Evolutionary conservation across 2,329 filamentous ascomycete genomes (phyloP).

Genomic region (Drechslerella coelobrocha): DNA sequence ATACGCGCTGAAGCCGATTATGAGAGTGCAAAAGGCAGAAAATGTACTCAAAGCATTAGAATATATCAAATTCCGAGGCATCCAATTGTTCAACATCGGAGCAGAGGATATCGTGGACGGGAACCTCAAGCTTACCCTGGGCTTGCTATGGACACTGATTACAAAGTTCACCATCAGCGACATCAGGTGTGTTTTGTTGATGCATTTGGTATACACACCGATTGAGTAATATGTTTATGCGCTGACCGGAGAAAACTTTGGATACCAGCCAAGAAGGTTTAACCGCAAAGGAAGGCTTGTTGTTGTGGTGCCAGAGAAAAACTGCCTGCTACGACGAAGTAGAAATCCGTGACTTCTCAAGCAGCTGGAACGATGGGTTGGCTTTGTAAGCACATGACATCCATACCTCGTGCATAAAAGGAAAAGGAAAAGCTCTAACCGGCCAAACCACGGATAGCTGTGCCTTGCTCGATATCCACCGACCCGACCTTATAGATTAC

Average conservation of each 20-base stretch:
- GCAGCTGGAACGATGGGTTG: constrained; percentile 95
- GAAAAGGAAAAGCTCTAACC: not conserved
- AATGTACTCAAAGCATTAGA: constrained; percentile 96
- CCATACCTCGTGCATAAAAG: constrained; percentile 4
- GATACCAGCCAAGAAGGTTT: constrained; percentile 76
- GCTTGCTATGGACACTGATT: constrained; percentile 98
- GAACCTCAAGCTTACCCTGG: constrained; percentile 95
- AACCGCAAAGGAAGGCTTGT: constrained; percentile 92
- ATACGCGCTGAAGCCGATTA: constrained; percentile 94
- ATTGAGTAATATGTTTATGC: not conserved
- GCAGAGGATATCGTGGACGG: constrained; percentile 98
- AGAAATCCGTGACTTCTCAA: constrained; percentile 90
- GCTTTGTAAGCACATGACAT: constrained; percentile 68
- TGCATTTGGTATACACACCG: not conserved
- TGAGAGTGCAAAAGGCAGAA: constrained; percentile 95
- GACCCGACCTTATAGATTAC: constrained; percentile 96
- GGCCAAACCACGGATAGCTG: constrained; percentile 62
- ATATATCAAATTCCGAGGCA: constrained; percentile 87
- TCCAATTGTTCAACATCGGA: constrained; percentile 98
- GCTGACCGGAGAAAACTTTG: constrained; percentile 10
- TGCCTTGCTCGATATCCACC: constrained; percentile 92
- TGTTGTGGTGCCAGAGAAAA: constrained; percentile 97
- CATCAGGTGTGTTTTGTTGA: constrained; percentile 70
- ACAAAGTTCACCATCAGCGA: constrained; percentile 97
- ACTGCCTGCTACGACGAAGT: constrained; percentile 98